Base-by-base conservation (phyloP, 495 filamentous ascomycete species). In the Trichoderma virens region DNA sequence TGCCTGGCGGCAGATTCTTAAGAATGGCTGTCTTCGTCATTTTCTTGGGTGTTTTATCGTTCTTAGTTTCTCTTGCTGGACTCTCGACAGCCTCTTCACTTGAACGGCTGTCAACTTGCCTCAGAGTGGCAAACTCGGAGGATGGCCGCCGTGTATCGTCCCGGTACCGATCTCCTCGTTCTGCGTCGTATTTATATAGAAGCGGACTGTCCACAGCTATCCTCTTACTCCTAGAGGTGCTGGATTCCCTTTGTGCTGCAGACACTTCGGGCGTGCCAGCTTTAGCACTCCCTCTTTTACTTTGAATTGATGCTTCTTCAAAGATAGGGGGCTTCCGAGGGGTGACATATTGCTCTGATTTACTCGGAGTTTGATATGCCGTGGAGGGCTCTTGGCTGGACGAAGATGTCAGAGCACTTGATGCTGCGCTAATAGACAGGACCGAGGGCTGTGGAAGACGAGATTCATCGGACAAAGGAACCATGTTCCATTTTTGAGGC, bases 1-100 rank as follows among this genome's bases (percentile, higher is more conserved):
- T 85, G 3, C 90, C 90, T 60, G 85, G 81, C 2, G 91, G 90
- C 1, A 98, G 76, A 60, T 88, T 86, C 66, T 89, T 90, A 68
- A 96, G 73, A 32, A 95, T 79, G 2, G 81, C 70, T 9, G 70
- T 74, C 63, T 80, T 82, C 61, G 73, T 76, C 45, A 65, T 75
- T 62, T 74, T 81, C 18, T 27, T n/a, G 11, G 8, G 2, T 2
- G 0, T 27, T 30, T 56, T 56, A 47, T 56, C 25, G 25, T 3
- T 30, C 16, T 9, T 1, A 0, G 3, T 27, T 56, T 56, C 51
- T 23, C 43, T 47, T 5, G n/a, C 16, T 23, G n/a, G 4, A 35
- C 32, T 35, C 32, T 35, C 32, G 32, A 35, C 32, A 35, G 11
- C 32, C 5, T 35, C 32, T 35, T 35, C 32, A 35, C 5, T 35